Base-by-base conservation (phyloP, 768 basidiomycete species). In the Pleurotus sapidus region DNA sequence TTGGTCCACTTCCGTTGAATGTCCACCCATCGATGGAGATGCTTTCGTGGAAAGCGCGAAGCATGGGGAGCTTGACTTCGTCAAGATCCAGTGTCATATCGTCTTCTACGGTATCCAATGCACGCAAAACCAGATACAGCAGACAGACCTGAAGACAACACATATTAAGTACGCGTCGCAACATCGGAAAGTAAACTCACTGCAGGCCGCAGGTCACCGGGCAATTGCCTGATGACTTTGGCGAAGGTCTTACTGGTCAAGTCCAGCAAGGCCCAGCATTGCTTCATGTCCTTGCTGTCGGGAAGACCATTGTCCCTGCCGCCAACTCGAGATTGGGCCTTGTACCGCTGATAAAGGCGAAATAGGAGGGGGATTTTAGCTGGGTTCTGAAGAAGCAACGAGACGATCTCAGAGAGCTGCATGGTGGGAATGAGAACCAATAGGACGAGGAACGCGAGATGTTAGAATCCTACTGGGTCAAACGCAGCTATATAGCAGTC, bases 1-100 rank as follows among this genome's bases (percentile, higher is more conserved):
- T 50, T 30, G 49, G 49, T 30, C 49, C 49, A n/a, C 49, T 50
- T 11, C 49, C 49, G 49, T 50, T 50, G 49, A 50, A 50, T 15
- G 49, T 27, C 49, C 49, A 50, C 5, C 49, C 49, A 3, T 24
- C 12, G 27, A 50, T 20, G 15, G 49, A 50, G 17, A 50, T 50
- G 27, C 49, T 50, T 34, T 50, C 49, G 34, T 50, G 49, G 49
- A 50, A 50, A n/a, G 49, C 27, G 15, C 49, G 8, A n/a, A 50
- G 49, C 30, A 50, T 50, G 7, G 49, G 49, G 5, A 50, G 49
- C 12, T 50, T 50, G 49, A 50, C 49, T 50, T 50, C 30, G 7
- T 50, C 49, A 5, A 50, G 30, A 37, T 50, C 49, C 14, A 50
- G 49, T 4, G 49, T 50, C 49, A 50, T 50, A 27, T 50, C 49